Evolutionary conservation across 139 green algal species (phyloP).

Genomic region (Chlorella sp.): DNA sequence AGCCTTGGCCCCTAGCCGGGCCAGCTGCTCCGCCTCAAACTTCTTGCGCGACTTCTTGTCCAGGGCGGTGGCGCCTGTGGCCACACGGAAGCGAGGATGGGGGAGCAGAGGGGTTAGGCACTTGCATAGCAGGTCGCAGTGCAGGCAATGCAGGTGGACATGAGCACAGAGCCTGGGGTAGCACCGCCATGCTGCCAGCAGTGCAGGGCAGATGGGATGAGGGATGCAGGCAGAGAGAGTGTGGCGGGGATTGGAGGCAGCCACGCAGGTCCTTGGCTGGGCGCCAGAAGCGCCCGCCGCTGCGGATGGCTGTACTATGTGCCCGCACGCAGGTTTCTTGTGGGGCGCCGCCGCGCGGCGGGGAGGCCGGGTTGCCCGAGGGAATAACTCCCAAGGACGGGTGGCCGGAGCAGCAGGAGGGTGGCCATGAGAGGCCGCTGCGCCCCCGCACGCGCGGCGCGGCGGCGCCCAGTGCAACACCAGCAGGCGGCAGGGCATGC

Average conservation of each 20-base stretch:
- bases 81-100: too few relatives aligned
- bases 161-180: too few relatives aligned
- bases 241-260: conserved; percentile 52
- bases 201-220: not conserved
- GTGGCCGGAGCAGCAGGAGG: conserved; percentile 12
- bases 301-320: conserved; percentile 51
- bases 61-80: conserved; percentile 56
- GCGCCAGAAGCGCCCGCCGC: not conserved
- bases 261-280: conserved; percentile 10
- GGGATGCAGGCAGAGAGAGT: not conserved
- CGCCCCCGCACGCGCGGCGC: conserved; percentile 10
- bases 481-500: not conserved
- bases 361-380: not conserved
- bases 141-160: too few relatives aligned
- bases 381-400: conserved; percentile 14
- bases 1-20: conserved; percentile 57
- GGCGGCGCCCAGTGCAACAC: not conserved
- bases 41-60: conserved; percentile 69
- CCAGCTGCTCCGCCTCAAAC: conserved; percentile 66
- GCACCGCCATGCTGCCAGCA: too few relatives aligned
- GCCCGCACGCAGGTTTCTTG: conserved; percentile 24
- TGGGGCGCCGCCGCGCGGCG: conserved; percentile 20
- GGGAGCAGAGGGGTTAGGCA: too few relatives aligned
- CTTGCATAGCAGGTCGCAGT: too few relatives aligned
- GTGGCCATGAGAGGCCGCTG: conserved; percentile 2